Conservation (phyloP, 768 basidiomycete genomes). For the Mycena venus region DNA sequence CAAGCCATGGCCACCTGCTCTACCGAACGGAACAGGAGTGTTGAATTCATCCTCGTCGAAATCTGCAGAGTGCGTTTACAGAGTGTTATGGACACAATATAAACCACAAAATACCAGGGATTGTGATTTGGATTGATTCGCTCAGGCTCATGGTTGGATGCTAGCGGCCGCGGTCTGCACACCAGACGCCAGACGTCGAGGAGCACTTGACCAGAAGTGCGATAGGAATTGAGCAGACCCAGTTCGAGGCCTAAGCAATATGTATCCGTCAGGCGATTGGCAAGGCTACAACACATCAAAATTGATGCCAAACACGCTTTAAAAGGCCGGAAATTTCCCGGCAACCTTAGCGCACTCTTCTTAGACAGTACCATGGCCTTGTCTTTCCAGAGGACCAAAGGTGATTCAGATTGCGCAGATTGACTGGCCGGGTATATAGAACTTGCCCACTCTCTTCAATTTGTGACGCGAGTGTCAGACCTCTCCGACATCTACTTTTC, state of each 20-base stretch:
- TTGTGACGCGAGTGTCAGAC: slow-evolving; percentile 25
- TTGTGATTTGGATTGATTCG: slow-evolving; percentile 73
- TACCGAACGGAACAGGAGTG: slow-evolving; percentile 79
- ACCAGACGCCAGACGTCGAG: slow-evolving; percentile 8
- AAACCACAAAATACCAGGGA: slow-evolving; percentile 60
- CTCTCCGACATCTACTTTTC: slow-evolving; percentile 23
- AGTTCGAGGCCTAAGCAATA: too few species aligned
- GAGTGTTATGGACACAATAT: neutral
- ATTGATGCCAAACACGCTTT: too few species aligned
- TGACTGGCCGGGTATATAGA: slow-evolving; percentile 30
- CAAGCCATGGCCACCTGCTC: slow-evolving; percentile 56
- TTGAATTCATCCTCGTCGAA: slow-evolving; percentile 83
- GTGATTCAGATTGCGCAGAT: slow-evolving; percentile 30
- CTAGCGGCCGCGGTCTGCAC: neutral
- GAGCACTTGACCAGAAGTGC: slow-evolving; percentile 35
- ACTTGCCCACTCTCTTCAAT: slow-evolving; percentile 30
- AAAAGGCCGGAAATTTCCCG: neutral
- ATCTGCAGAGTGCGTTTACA: slow-evolving; percentile 57
- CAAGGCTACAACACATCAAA: neutral
- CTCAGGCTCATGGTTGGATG: slow-evolving; percentile 28
- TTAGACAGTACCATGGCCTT: slow-evolving; percentile 30
- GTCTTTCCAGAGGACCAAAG: neutral
- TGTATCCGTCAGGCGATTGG: too few species aligned
- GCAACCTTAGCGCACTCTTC: neutral
- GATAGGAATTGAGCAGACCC: neutral